These are phyloP conservation scores for Cornus controversa DNA, from an alignment of 148 eudicot genomes.

Conservation along the genomic window DNA sequence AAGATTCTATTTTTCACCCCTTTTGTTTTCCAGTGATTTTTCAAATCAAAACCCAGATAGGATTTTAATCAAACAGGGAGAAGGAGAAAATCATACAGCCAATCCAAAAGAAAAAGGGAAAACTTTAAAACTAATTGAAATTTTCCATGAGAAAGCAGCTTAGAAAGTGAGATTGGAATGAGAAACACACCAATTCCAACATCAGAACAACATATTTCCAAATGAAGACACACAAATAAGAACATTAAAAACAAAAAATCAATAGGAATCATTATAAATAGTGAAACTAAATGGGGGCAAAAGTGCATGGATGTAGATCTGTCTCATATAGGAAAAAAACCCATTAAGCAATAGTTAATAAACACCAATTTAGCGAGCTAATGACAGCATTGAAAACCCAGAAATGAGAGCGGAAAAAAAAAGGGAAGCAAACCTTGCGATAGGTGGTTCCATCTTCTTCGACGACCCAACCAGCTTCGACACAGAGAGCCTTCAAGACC, in stretches of 20 bases:
- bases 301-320: neutral
- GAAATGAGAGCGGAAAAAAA: neutral
- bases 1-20: neutral
- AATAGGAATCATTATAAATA: neutral
- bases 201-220: neutral
- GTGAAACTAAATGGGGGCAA: neutral
- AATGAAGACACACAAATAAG: neutral
- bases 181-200: neutral
- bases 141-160: neutral
- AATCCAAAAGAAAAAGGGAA: neutral
- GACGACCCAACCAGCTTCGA: conserved; percentile 69
- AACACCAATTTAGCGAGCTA: neutral
- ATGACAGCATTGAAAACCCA: neutral
- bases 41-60: conserved; percentile 1
- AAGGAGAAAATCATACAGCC: neutral
- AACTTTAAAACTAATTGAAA: neutral
- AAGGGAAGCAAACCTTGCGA: conserved; percentile 38
- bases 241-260: neutral
- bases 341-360: neutral
- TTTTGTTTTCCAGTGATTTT: too few relatives aligned
- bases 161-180: neutral
- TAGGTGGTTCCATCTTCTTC: conserved; percentile 72
- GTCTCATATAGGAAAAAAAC: neutral
- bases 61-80: conserved; percentile 10
- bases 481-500: conserved; percentile 61